phyloP scores from a whole-genome alignment of 78 protist genomes.

The Chrysochromulina parva region DNA sequence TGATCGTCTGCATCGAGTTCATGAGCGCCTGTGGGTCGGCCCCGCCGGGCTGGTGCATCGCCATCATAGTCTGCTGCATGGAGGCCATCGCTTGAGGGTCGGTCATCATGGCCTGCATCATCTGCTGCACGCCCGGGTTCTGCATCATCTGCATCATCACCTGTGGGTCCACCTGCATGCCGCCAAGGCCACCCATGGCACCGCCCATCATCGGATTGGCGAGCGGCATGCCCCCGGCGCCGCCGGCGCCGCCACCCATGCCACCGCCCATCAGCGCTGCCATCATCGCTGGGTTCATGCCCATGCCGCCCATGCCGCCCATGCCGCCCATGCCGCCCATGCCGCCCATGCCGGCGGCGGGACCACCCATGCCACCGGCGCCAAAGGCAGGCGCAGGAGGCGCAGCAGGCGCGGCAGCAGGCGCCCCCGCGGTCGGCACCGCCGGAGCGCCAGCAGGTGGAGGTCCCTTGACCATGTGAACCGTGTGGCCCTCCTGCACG shows the following conservation, averaged over 20 bases:
- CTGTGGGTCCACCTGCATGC: neutral
- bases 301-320: slow-evolving; percentile 10
- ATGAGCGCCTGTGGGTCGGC: neutral
- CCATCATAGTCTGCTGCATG: neutral
- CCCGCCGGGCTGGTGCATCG: neutral
- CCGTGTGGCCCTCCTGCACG: slow-evolving; percentile 12
- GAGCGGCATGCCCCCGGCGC: neutral
- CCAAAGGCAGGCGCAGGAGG: neutral
- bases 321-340: neutral
- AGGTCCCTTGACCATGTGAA: slow-evolving; percentile 35
- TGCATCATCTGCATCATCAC: slow-evolving; percentile 23
- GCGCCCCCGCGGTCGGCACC: too few species aligned
- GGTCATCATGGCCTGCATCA: neutral
- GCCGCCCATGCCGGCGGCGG: neutral
- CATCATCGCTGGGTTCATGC: neutral
- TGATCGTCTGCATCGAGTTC: neutral
- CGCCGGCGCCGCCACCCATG: neutral
- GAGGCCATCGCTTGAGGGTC: neutral
- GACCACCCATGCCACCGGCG: neutral
- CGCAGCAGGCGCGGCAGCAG: neutral
- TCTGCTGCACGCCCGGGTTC: slow-evolving; percentile 21
- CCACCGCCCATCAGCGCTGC: too few species aligned
- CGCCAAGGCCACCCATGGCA: neutral
- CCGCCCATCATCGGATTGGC: neutral
- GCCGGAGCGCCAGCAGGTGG: neutral